These are phyloP conservation scores for Apiospora koreana DNA, from an alignment of 2,329 filamentous ascomycete species.

Conservation along the genomic window DNA sequence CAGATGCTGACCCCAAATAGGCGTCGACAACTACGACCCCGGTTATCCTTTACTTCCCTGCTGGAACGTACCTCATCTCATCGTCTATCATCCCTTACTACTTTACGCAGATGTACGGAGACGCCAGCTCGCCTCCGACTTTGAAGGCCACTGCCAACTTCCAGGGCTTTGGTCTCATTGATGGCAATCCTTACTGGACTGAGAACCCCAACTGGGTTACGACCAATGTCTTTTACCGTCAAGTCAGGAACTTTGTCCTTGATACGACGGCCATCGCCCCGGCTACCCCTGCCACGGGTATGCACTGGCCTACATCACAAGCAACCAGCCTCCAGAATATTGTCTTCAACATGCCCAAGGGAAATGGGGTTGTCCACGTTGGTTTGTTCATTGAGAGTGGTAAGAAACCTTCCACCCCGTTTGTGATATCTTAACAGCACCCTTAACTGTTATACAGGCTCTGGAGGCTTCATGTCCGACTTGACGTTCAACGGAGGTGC, in stretches of 20 bases:
- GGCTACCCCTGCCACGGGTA: constrained; percentile 39
- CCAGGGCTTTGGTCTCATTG: constrained; percentile 56
- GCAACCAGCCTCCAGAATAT: constrained; percentile 54
- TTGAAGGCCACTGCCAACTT: constrained; percentile 56
- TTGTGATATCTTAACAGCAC: constrained; percentile 7
- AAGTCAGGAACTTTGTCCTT: constrained; percentile 66
- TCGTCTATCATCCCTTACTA: constrained; percentile 62
- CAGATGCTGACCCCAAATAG: constrained; percentile 22
- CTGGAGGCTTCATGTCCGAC: constrained; percentile 51
- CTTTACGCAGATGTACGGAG: constrained; percentile 63
- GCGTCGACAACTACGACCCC: constrained; percentile 41
- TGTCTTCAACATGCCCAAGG: constrained; percentile 45
- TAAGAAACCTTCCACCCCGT: constrained; percentile 21
- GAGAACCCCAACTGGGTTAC: constrained; percentile 41
- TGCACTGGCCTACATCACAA: constrained; percentile 67
- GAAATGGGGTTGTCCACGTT: constrained; percentile 30
- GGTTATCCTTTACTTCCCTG: constrained; percentile 45
- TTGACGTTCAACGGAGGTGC: constrained; percentile 63
- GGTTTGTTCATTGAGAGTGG: constrained; percentile 36
- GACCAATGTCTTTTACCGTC: constrained; percentile 65
- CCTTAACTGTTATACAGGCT: constrained; percentile 28
- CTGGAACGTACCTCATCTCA: constrained; percentile 57
- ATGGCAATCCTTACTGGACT: constrained; percentile 52
- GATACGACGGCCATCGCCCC: constrained; percentile 45
- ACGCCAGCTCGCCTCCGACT: constrained; percentile 56